A percentile compares a stretch with the other conserved stretches of the same genome.
phyloP scores from a whole-genome alignment of 2,329 filamentous ascomycete species.

The Ascochyta lentis region DNA sequence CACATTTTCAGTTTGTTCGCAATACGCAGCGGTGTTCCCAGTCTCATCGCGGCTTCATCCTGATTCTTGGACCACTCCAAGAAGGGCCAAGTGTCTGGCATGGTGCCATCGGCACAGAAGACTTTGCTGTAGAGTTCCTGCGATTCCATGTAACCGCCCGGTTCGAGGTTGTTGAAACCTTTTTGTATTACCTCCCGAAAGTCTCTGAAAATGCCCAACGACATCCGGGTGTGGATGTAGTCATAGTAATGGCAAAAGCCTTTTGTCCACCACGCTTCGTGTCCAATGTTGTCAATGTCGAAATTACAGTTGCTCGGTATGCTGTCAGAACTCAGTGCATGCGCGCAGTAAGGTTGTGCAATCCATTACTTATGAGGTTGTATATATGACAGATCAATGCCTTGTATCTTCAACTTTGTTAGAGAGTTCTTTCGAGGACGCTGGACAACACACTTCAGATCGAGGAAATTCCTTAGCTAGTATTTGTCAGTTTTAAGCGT shows the following conservation, averaged over 20 bases:
- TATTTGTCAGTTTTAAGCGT: slow-evolving; percentile 25
- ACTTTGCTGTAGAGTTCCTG: slow-evolving; percentile 54
- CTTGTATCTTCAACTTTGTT: slow-evolving; percentile 45
- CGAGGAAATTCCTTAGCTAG: slow-evolving; percentile 44
- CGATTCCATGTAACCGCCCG: slow-evolving; percentile 61
- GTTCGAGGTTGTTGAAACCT: slow-evolving; percentile 59
- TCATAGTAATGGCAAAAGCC: slow-evolving; percentile 59
- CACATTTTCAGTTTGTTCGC: slow-evolving; percentile 61
- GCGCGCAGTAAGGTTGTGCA: not conserved
- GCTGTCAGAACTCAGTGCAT: slow-evolving; percentile 22
- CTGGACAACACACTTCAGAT: slow-evolving; percentile 34
- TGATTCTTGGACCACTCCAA: slow-evolving; percentile 56
- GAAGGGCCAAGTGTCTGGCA: slow-evolving; percentile 56
- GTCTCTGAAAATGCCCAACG: slow-evolving; percentile 64
- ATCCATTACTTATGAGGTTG: slow-evolving; percentile 44
- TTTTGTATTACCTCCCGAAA: slow-evolving; percentile 63
- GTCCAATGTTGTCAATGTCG: slow-evolving; percentile 72
- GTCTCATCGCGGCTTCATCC: slow-evolving; percentile 55
- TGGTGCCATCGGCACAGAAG: slow-evolving; percentile 62
- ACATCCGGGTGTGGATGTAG: slow-evolving; percentile 65
- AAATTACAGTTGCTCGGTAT: slow-evolving; percentile 77
- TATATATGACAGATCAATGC: slow-evolving; percentile 52
- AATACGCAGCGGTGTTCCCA: slow-evolving; percentile 58
- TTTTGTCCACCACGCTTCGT: slow-evolving; percentile 60
- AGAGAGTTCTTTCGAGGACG: slow-evolving; percentile 12